Evolutionary conservation across 164 flowering plant genomes (phyloP).

Genomic region (Taxillus chinensis): DNA sequence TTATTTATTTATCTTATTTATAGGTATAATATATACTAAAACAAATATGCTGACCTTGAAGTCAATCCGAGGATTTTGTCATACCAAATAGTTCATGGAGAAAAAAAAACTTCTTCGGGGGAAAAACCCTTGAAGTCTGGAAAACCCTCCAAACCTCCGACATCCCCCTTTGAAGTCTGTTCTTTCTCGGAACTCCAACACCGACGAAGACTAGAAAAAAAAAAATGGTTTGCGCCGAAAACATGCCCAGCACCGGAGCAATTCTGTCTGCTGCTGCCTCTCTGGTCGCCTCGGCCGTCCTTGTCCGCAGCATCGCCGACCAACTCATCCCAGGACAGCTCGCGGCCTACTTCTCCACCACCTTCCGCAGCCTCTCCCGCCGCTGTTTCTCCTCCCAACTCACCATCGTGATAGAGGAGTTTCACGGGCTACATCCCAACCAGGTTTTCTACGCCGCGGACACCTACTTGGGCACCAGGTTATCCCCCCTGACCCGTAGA

Average conservation of each 20-base stretch:
- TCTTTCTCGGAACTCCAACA: too few species aligned
- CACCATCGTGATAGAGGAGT: constrained; percentile 31
- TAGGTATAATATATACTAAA: too few species aligned
- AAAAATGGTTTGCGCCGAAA: background rate
- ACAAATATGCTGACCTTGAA: too few species aligned
- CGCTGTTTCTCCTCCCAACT: constrained; percentile 14
- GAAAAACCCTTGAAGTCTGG: too few species aligned
- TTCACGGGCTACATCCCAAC: constrained; percentile 18
- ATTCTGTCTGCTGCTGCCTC: constrained; percentile 21
- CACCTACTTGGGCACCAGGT: constrained; percentile 18
- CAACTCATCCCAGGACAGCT: constrained; percentile 28
- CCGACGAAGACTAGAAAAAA: too few species aligned
- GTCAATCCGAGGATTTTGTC: too few species aligned
- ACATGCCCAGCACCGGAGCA: constrained; percentile 10
- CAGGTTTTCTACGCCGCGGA: constrained; percentile 29
- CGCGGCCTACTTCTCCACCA: constrained; percentile 9
- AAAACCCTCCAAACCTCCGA: too few species aligned
- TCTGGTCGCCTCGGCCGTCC: constrained; percentile 24
- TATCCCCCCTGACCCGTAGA: constrained; percentile 12
- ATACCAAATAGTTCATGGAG: too few species aligned
- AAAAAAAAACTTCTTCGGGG: too few species aligned
- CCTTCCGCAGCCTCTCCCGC: constrained; percentile 9
- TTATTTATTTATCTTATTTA: too few species aligned
- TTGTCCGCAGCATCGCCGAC: constrained; percentile 12
- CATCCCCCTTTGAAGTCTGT: too few species aligned